A percentile compares a stretch with the other conserved stretches of the same genome.
phyloP scores from a whole-genome alignment of 2,329 filamentous ascomycete genomes.

The Westerdykella ornata region DNA sequence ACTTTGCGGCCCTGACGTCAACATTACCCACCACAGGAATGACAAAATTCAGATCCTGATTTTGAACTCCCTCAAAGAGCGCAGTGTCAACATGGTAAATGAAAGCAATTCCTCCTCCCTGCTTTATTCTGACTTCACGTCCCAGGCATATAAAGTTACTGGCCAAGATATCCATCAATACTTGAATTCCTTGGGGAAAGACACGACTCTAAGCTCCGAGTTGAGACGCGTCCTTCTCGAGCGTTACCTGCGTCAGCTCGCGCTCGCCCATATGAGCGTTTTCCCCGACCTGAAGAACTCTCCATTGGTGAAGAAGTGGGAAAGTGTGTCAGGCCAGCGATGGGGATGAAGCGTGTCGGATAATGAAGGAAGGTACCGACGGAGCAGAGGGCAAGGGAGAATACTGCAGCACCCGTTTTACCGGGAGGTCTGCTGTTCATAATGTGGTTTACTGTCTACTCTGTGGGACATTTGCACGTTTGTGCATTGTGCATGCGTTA shows the following conservation, averaged over 20 bases:
- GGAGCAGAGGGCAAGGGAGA: too few relatives aligned
- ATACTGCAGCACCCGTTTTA: too few relatives aligned
- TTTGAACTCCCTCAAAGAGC: background rate
- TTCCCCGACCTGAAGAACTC: constrained; percentile 15
- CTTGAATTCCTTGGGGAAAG: background rate
- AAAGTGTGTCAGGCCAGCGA: constrained; percentile 10
- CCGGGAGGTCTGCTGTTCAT: too few relatives aligned
- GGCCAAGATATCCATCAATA: background rate
- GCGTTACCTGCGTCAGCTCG: constrained; percentile 8
- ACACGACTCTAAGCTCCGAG: background rate
- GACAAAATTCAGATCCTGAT: background rate
- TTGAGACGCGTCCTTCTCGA: constrained; percentile 8
- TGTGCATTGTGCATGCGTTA: too few relatives aligned
- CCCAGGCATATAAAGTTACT: background rate
- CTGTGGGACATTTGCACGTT: too few relatives aligned
- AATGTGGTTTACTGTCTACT: too few relatives aligned
- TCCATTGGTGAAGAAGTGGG: constrained; percentile 13
- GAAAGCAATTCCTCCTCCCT: background rate
- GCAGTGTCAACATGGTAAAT: background rate
- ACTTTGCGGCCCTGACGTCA: background rate
- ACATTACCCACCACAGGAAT: background rate
- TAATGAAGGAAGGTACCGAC: too few relatives aligned
- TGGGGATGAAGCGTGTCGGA: constrained; percentile 11
- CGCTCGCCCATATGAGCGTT: constrained; percentile 8
- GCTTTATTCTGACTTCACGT: background rate